A percentile compares a stretch with the other conserved stretches of the same genome.
Evolutionary conservation across 352 stramenopile species (phyloP).

Genomic region (Globisporangium takayamanum): DNA sequence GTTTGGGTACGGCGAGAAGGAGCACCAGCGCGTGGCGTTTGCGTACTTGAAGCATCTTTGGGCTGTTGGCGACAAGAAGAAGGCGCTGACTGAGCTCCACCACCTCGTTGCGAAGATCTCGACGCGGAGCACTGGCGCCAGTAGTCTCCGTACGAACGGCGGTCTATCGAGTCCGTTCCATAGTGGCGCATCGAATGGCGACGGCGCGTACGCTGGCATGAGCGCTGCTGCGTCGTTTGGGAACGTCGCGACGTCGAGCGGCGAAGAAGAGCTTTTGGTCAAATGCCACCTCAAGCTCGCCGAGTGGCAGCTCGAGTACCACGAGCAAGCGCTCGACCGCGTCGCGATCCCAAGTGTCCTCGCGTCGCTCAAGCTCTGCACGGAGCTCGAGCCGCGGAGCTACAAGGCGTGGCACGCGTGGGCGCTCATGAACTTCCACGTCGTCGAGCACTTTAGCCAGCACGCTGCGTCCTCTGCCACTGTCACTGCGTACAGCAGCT

Average conservation of each 20-base stretch:
- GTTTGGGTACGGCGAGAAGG: slow-evolving; percentile 78
- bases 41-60: slow-evolving; percentile 95
- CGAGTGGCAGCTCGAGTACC: slow-evolving; percentile 79
- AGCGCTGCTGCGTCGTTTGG: slow-evolving; percentile 14
- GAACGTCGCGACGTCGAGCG: slow-evolving; percentile 6
- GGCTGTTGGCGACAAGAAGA: slow-evolving; percentile 82
- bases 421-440: slow-evolving; percentile 96
- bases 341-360: slow-evolving; percentile 71
- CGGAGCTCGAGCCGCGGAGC: slow-evolving; percentile 57
- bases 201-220: slow-evolving; percentile 1
- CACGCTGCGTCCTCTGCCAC: slow-evolving; percentile 16
- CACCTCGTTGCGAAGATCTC: slow-evolving; percentile 75
- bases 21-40: slow-evolving; percentile 91
- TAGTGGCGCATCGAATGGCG: slow-evolving; percentile 2
- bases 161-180: slow-evolving; percentile 5
- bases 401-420: slow-evolving; percentile 95
- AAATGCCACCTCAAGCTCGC: slow-evolving; percentile 82
- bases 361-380: slow-evolving; percentile 57
- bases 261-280: slow-evolving; percentile 68
- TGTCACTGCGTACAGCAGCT: slow-evolving; percentile 8
- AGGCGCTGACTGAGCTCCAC: slow-evolving; percentile 84
- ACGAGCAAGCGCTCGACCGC: slow-evolving; percentile 75
- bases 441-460: slow-evolving; percentile 87
- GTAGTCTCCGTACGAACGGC: slow-evolving; percentile 12
- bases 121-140: slow-evolving; percentile 28